Conservation (phyloP, 768 basidiomycete species). For the Polyporus arcularius region DNA sequence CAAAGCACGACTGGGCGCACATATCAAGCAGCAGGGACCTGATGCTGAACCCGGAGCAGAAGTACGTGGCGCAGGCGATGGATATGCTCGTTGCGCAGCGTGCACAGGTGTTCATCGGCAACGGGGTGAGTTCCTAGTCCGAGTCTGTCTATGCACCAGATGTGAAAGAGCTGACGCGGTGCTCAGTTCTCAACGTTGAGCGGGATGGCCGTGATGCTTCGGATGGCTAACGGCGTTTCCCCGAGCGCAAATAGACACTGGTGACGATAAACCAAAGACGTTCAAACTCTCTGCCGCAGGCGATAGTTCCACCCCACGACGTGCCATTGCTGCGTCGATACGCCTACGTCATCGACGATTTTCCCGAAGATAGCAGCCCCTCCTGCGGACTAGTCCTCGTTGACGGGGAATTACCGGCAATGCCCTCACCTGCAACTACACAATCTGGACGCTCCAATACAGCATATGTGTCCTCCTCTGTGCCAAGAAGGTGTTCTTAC, state of each 20-base stretch:
- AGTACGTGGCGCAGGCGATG: constrained; percentile 45
- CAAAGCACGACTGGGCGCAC: constrained; percentile 37
- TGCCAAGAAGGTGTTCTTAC: constrained; percentile 1
- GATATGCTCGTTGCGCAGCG: constrained; percentile 51
- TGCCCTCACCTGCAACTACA: background rate
- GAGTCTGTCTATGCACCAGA: background rate
- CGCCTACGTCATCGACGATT: too few species aligned
- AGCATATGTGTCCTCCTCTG: constrained; percentile 20
- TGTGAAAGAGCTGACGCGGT: background rate
- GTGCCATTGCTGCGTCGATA: too few species aligned
- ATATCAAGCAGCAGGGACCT: constrained; percentile 45
- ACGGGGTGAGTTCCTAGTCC: constrained; percentile 48
- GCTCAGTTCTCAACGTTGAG: background rate
- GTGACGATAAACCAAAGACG: background rate
- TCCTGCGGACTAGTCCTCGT: too few species aligned
- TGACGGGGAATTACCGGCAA: too few species aligned
- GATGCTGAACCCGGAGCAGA: constrained; percentile 41
- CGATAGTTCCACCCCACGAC: too few species aligned
- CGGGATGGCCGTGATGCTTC: background rate
- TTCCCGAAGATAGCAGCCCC: too few species aligned
- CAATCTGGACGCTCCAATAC: constrained; percentile 30
- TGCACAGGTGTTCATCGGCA: constrained; percentile 52
- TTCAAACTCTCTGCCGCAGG: too few species aligned
- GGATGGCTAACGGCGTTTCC: background rate
- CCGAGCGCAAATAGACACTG: background rate